These are phyloP conservation scores for Penicillium rolfsii DNA, from an alignment of 2,329 filamentous ascomycete genomes.

Conservation along the genomic window DNA sequence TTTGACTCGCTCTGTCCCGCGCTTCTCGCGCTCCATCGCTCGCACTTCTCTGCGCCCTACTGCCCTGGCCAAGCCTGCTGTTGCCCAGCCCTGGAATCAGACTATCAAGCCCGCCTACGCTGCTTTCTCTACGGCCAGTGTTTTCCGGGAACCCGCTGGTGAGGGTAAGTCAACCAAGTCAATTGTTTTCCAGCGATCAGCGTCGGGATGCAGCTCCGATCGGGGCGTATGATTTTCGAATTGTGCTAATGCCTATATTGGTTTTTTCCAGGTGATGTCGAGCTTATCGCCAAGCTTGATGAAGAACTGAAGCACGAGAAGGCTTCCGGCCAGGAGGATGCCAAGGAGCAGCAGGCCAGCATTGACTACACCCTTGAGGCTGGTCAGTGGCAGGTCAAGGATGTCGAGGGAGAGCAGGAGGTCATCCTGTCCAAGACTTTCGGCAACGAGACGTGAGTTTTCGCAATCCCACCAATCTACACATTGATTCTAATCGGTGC, in stretches of 20 bases:
- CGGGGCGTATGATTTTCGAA: background rate
- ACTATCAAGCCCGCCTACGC: conserved; percentile 46
- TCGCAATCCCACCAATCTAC: conserved; percentile 48
- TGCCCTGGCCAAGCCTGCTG: conserved; percentile 53
- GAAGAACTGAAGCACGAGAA: conserved; percentile 83
- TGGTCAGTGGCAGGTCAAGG: conserved; percentile 76
- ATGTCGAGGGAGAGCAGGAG: conserved; percentile 82
- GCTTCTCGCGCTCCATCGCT: conserved; percentile 62
- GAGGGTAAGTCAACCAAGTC: conserved; percentile 45
- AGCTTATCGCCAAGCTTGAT: conserved; percentile 83
- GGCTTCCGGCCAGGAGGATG: conserved; percentile 73
- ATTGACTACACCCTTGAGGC: conserved; percentile 91
- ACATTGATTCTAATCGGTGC: background rate
- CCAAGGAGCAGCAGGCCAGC: conserved; percentile 78
- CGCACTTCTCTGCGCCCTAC: conserved; percentile 54
- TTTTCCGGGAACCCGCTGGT: conserved; percentile 49
- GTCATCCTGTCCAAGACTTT: conserved; percentile 81
- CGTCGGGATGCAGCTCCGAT: background rate
- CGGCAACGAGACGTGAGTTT: conserved; percentile 79
- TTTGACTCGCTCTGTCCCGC: conserved; percentile 68
- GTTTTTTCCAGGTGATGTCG: conserved; percentile 63
- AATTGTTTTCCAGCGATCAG: background rate
- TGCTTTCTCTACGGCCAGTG: conserved; percentile 52
- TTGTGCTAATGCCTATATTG: conserved; percentile 13
- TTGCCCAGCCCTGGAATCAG: conserved; percentile 56